Evolutionary conservation across 1,284 basidiomycete species (phyloP).

Genomic region (Volvariella surrecta): DNA sequence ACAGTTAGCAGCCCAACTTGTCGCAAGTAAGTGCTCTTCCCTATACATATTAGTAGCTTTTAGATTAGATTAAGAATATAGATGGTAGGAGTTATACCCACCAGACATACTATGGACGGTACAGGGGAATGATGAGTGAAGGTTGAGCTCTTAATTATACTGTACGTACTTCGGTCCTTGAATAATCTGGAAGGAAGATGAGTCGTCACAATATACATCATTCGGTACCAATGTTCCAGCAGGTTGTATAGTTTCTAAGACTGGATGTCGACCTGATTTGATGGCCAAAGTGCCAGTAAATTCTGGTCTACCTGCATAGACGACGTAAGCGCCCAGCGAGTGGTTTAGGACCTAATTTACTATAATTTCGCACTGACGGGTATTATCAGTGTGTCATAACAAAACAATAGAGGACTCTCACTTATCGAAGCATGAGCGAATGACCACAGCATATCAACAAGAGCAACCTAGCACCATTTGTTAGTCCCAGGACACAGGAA

Average conservation of each 20-base stretch:
- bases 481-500: too few relatives aligned
- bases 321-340: background rate
- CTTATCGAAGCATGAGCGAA: slow-evolving; percentile 78
- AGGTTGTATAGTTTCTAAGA: slow-evolving; percentile 69
- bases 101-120: slow-evolving; percentile 77
- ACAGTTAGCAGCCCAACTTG: slow-evolving; percentile 80
- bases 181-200: slow-evolving; percentile 81
- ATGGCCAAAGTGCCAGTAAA: slow-evolving; percentile 82
- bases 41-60: slow-evolving; percentile 28
- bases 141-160: too few relatives aligned
- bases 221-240: slow-evolving; percentile 73
- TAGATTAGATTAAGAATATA: background rate
- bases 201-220: slow-evolving; percentile 78
- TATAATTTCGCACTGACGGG: slow-evolving; percentile 60
- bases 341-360: slow-evolving; percentile 26
- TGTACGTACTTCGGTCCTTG: slow-evolving; percentile 76
- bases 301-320: slow-evolving; percentile 67
- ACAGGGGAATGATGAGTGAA: too few relatives aligned
- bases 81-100: slow-evolving; percentile 18
- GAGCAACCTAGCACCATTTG: slow-evolving; percentile 49
- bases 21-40: slow-evolving; percentile 88
- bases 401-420: slow-evolving; percentile 25
- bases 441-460: slow-evolving; percentile 80
- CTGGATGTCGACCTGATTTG: slow-evolving; percentile 79
- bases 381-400: slow-evolving; percentile 3